These are phyloP conservation scores for Mycena olivaceomarginata DNA, from an alignment of 768 basidiomycete species.

Conservation along the genomic window DNA sequence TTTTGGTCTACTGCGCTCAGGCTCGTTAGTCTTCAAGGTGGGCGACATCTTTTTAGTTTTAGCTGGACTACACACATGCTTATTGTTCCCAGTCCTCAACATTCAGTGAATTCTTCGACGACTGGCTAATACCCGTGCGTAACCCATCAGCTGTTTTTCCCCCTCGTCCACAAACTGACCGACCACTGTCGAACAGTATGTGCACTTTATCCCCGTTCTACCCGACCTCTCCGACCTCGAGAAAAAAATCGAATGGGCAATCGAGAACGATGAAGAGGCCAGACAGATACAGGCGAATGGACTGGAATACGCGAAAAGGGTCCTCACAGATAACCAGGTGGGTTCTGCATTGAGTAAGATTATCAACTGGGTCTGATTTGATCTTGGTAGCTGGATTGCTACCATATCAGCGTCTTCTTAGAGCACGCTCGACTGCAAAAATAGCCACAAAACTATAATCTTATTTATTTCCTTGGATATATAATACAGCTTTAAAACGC, in stretches of 20 bases:
- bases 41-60: background rate
- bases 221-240: slow-evolving; percentile 13
- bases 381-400: background rate
- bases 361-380: background rate
- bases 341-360: background rate
- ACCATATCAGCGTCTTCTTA: slow-evolving; percentile 14
- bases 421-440: slow-evolving; percentile 22
- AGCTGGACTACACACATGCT: background rate
- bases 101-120: slow-evolving; percentile 13
- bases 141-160: background rate
- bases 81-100: background rate
- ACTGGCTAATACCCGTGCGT: slow-evolving; percentile 24
- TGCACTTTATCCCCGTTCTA: slow-evolving; percentile 4
- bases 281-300: slow-evolving; percentile 25
- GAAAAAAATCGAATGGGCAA: slow-evolving; percentile 13
- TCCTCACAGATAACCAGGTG: slow-evolving; percentile 16
- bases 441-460: background rate
- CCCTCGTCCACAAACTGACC: background rate
- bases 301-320: slow-evolving; percentile 8
- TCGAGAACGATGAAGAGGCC: slow-evolving; percentile 14
- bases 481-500: too few relatives aligned
- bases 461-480: too few relatives aligned
- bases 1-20: slow-evolving; percentile 4
- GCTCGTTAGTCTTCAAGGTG: slow-evolving; percentile 18
- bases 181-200: slow-evolving; percentile 3